Evolutionary conservation across 331 rosid genomes (phyloP).

Genomic region (Dryas integrifolia): DNA sequence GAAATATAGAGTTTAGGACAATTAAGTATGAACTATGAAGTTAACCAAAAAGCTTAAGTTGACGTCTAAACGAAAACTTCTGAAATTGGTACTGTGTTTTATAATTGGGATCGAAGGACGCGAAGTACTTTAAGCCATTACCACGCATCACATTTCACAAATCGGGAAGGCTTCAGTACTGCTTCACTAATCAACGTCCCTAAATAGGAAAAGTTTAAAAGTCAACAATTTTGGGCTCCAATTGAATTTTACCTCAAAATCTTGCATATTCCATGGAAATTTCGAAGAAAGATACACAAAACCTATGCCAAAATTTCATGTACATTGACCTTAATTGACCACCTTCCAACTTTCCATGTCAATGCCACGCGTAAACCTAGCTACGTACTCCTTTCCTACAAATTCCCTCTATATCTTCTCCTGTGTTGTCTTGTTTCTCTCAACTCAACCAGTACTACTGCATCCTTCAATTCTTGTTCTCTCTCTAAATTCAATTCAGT

Average conservation of each 20-base stretch:
- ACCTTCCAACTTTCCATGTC: background rate
- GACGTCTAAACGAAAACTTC: no score
- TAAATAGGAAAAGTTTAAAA: background rate
- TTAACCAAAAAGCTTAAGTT: no score
- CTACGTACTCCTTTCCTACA: background rate
- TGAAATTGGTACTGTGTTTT: no score
- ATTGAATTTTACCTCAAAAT: background rate
- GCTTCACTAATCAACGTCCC: background rate
- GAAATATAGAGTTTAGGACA: no score
- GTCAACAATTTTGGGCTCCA: conserved; percentile 4
- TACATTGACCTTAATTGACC: background rate
- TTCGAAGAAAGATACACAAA: background rate
- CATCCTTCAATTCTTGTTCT: background rate
- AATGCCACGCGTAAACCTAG: background rate
- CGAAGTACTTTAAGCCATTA: background rate
- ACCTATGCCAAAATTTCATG: background rate
- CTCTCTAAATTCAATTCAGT: background rate
- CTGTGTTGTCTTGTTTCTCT: background rate
- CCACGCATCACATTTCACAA: background rate
- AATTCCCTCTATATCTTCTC: background rate
- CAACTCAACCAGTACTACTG: background rate
- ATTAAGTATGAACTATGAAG: no score
- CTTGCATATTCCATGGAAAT: conserved; percentile 1
- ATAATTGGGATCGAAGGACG: background rate
- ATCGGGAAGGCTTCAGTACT: background rate